Evolutionary conservation across 108 stramenopile species (phyloP).

Genomic region (Chaetoceros tenuissimus): DNA sequence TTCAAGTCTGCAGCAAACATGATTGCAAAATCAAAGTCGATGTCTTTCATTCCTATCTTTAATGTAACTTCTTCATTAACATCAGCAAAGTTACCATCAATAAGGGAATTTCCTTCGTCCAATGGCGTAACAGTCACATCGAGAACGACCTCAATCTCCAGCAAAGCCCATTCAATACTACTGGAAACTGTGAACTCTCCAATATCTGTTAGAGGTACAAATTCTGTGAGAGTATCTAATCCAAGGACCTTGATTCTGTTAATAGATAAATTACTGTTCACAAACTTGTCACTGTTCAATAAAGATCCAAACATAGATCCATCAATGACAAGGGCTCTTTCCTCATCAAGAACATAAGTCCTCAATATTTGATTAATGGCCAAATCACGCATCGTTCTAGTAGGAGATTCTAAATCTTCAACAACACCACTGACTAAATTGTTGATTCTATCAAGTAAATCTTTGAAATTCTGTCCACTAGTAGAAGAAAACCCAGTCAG

Average conservation of each 20-base stretch:
- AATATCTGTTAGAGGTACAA: not conserved
- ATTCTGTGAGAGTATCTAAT: not conserved
- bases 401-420: not conserved
- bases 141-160: not conserved
- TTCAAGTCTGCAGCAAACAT: not conserved
- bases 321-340: not conserved
- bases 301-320: not conserved
- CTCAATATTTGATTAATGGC: not conserved
- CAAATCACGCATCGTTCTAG: not conserved
- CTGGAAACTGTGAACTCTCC: not conserved
- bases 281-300: not conserved
- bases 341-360: not conserved
- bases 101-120: not conserved
- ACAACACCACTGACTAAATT: not conserved
- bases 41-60: not conserved
- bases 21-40: not conserved
- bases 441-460: not conserved
- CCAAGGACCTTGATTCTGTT: not conserved
- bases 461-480: not conserved
- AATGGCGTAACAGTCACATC: not conserved
- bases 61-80: not conserved
- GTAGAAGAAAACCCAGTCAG: not conserved
- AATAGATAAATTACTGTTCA: not conserved
- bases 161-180: not conserved
- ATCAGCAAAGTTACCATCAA: not conserved